These are phyloP conservation scores for Chrysosphaeria jannelii DNA, from an alignment of 2,329 filamentous ascomycete genomes.

Conservation along the genomic window DNA sequence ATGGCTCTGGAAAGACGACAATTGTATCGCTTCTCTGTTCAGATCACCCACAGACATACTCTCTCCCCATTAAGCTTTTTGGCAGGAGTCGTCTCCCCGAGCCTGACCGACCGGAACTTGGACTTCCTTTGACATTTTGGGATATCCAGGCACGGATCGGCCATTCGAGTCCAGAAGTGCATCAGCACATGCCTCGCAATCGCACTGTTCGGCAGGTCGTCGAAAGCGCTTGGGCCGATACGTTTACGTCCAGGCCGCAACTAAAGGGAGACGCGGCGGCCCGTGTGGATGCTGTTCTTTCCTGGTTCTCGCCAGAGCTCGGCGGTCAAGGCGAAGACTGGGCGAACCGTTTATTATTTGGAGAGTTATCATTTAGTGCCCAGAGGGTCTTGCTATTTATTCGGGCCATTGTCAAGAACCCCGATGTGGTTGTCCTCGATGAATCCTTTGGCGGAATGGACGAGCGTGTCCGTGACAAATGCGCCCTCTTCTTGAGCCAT, in stretches of 20 bases:
- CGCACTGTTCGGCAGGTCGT: conserved; percentile 45
- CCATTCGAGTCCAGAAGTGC: conserved; percentile 80
- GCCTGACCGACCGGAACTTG: conserved; percentile 15
- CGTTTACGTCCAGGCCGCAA: conserved; percentile 41
- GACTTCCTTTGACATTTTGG: conserved; percentile 60
- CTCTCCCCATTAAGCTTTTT: conserved; percentile 63
- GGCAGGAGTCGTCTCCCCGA: conserved; percentile 53
- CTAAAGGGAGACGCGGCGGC: conserved; percentile 24
- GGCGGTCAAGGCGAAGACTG: conserved; percentile 23
- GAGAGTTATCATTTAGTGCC: conserved; percentile 45
- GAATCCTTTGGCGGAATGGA: conserved; percentile 77
- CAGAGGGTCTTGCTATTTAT: conserved; percentile 71
- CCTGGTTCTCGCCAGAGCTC: conserved; percentile 56
- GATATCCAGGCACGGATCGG: conserved; percentile 75
- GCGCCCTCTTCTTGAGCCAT: conserved; percentile 44
- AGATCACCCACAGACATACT: conserved; percentile 85
- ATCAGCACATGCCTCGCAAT: conserved; percentile 63
- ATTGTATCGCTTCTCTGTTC: conserved; percentile 77
- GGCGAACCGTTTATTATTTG: conserved; percentile 38
- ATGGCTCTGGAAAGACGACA: conserved; percentile 89
- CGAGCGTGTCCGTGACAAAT: conserved; percentile 55
- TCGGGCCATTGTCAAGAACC: conserved; percentile 48
- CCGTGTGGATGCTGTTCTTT: conserved; percentile 37
- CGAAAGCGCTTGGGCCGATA: conserved; percentile 74
- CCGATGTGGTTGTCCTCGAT: conserved; percentile 59